These are phyloP conservation scores for Periconia sp. DNA, from an alignment of 2,329 filamentous ascomycete genomes.

Conservation along the genomic window DNA sequence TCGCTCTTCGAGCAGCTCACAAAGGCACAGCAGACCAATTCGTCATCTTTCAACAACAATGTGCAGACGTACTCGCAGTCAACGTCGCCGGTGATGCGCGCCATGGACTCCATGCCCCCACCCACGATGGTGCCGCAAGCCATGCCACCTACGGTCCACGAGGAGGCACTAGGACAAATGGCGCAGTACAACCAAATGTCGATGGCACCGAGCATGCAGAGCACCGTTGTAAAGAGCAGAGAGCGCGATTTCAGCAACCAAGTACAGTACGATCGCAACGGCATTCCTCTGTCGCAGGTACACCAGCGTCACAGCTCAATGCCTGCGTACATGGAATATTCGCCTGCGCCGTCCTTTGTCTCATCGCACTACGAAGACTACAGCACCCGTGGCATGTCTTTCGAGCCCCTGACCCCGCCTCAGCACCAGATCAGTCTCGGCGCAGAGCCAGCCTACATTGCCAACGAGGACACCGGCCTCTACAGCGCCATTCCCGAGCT, in stretches of 20 bases:
- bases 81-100: constrained; percentile 86
- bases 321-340: constrained; percentile 98
- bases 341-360: constrained; percentile 94
- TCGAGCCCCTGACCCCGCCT: constrained; percentile 94
- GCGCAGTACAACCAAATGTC: constrained; percentile 76
- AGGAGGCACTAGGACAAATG: constrained; percentile 61
- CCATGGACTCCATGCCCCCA: constrained; percentile 92
- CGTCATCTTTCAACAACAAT: constrained; percentile 87
- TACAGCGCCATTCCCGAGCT: constrained; percentile 96
- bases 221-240: constrained; percentile 77
- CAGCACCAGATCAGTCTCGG: constrained; percentile 84
- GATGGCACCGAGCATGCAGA: constrained; percentile 75
- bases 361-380: constrained; percentile 99
- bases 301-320: constrained; percentile 98
- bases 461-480: constrained; percentile 94
- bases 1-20: constrained; percentile 99
- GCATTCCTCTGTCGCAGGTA: constrained; percentile 79
- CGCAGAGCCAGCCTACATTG: constrained; percentile 93
- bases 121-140: constrained; percentile 77
- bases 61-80: constrained; percentile 74
- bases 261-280: constrained; percentile 90
- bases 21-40: constrained; percentile 98
- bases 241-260: constrained; percentile 78
- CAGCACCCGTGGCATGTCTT: constrained; percentile 93
- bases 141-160: constrained; percentile 59